A percentile compares a stretch with the other conserved stretches of the same genome.
Evolutionary conservation across 2,329 filamentous ascomycete species (phyloP).

Genomic region (Cladobotryum mycophilum): DNA sequence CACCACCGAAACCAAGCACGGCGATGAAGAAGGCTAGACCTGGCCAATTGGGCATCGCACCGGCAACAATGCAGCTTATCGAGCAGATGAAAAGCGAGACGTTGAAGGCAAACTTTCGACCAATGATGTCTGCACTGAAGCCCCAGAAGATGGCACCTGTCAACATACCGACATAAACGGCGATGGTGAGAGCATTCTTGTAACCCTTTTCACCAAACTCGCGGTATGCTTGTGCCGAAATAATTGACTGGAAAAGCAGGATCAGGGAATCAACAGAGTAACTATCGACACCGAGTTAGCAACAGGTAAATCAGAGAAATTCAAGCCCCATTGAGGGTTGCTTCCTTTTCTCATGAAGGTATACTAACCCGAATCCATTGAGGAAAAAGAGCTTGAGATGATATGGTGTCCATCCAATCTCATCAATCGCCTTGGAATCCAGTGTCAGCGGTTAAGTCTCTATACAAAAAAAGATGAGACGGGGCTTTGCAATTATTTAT

Average conservation of each 20-base stretch:
- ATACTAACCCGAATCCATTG: conserved; percentile 49
- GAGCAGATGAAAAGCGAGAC: conserved; percentile 57
- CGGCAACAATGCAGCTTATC: conserved; percentile 53
- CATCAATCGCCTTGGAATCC: conserved; percentile 40
- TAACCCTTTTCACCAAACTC: conserved; percentile 54
- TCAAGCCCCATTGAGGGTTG: no score
- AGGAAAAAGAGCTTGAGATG: conserved; percentile 56
- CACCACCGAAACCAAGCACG: conserved; percentile 55
- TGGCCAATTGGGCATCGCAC: conserved; percentile 60
- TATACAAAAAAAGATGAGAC: background rate
- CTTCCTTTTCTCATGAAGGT: no score
- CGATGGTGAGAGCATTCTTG: conserved; percentile 52
- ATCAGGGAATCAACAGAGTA: conserved; percentile 44
- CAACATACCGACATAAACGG: conserved; percentile 52
- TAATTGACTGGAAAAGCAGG: conserved; percentile 54
- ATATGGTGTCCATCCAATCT: conserved; percentile 55
- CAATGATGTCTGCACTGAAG: conserved; percentile 60
- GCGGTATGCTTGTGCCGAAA: conserved; percentile 49
- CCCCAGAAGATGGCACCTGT: conserved; percentile 63
- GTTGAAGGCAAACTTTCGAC: conserved; percentile 63
- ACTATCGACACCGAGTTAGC: conserved; percentile 19
- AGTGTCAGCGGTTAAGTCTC: background rate
- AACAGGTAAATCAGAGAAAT: background rate
- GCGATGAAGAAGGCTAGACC: conserved; percentile 58
- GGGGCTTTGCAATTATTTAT: conserved; percentile 1